Conservation (phyloP, 2,329 filamentous ascomycete species). For the Thelonectria blattea region DNA sequence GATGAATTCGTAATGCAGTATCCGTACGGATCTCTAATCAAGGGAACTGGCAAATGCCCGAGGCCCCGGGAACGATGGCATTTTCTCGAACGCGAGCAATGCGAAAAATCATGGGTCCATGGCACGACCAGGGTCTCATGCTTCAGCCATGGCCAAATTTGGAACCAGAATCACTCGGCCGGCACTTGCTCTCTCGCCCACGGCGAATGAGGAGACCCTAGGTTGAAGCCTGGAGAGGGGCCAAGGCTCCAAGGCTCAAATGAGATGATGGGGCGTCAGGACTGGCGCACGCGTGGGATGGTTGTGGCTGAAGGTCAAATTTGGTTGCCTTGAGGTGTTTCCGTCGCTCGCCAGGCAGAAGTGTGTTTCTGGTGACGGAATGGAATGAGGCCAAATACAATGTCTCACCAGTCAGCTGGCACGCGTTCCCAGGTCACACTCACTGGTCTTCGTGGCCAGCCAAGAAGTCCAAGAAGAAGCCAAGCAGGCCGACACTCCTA, state of each 20-base stretch:
- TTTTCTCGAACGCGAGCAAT: not conserved
- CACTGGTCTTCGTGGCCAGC: no score
- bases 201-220: no score
- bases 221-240: not conserved
- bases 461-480: not conserved
- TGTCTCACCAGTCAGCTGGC: not conserved
- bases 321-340: slow-evolving; percentile 10
- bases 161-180: no score
- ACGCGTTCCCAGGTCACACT: not conserved
- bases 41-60: no score
- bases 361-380: no score
- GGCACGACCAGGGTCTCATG: not conserved
- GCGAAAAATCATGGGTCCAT: not conserved
- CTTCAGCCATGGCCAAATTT: no score
- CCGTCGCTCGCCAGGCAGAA: slow-evolving; percentile 9
- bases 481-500: not conserved
- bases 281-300: not conserved
- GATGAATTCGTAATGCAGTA: no score
- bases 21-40: no score
- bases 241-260: not conserved
- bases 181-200: no score
- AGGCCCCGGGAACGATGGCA: no score
- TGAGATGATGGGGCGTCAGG: not conserved
- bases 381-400: not conserved
- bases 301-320: slow-evolving; percentile 8